phyloP scores from a whole-genome alignment of 805 yeast genomes.

The Candida ipomoeae region DNA sequence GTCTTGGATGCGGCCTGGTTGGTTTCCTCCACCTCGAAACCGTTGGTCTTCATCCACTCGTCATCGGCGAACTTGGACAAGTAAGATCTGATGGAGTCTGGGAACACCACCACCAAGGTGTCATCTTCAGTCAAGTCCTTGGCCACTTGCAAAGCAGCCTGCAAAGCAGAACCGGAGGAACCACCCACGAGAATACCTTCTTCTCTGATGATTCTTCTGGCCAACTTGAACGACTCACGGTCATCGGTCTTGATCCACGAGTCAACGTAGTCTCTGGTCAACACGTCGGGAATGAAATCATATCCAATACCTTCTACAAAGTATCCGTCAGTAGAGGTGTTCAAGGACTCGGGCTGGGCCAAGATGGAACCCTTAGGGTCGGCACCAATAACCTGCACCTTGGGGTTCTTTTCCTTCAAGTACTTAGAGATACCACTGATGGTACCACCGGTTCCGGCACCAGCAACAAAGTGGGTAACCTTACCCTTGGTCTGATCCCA shows the following conservation, averaged over 20 bases:
- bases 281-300: constrained; percentile 81
- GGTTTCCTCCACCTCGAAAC: constrained; percentile 55
- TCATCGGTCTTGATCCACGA: constrained; percentile 86
- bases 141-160: constrained; percentile 70
- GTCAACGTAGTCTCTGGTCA: constrained; percentile 63
- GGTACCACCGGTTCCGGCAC: constrained; percentile 97
- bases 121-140: constrained; percentile 69
- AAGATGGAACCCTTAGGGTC: constrained; percentile 86
- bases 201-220: constrained; percentile 75
- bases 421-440: constrained; percentile 85
- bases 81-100: constrained; percentile 84
- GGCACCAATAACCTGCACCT: constrained; percentile 66
- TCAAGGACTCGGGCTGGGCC: constrained; percentile 72
- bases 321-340: constrained; percentile 54
- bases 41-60: constrained; percentile 82
- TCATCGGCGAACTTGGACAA: constrained; percentile 85
- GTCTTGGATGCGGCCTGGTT: constrained; percentile 41
- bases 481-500: constrained; percentile 75
- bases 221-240: constrained; percentile 70
- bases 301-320: constrained; percentile 90
- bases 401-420: constrained; percentile 65
- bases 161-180: constrained; percentile 80
- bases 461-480: constrained; percentile 74
- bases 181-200: constrained; percentile 90
- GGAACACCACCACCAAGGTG: constrained; percentile 74